These are phyloP conservation scores for Arabis hirsuta DNA, from an alignment of 345 rosid genomes.

Conservation along the genomic window DNA sequence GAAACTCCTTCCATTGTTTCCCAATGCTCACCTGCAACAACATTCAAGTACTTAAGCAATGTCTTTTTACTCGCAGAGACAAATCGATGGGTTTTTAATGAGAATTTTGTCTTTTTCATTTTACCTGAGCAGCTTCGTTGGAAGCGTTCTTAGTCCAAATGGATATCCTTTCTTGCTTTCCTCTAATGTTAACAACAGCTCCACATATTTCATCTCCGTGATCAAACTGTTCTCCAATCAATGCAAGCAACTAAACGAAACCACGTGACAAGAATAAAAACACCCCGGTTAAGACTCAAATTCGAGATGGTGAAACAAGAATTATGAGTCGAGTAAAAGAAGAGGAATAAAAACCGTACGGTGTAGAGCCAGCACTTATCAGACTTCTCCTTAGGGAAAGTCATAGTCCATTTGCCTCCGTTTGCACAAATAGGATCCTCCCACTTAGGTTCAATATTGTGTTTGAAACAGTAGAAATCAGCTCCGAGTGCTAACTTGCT, in stretches of 20 bases:
- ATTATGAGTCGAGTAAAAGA: not conserved
- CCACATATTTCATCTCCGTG: conserved; percentile 97
- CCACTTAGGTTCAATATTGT: conserved; percentile 92
- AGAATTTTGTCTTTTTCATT: not conserved
- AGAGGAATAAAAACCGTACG: conserved; percentile 44
- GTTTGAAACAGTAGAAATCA: conserved; percentile 87
- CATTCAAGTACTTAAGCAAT: no score
- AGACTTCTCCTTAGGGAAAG: conserved; percentile 55
- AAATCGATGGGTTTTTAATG: not conserved
- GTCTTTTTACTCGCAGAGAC: not conserved
- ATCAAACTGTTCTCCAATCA: conserved; percentile 96
- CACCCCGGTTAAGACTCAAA: not conserved
- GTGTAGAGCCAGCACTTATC: conserved; percentile 83
- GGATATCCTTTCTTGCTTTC: conserved; percentile 66
- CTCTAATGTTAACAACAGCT: conserved; percentile 78
- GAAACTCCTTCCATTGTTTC: conserved; percentile 86
- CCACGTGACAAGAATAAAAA: not conserved
- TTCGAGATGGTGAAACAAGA: not conserved
- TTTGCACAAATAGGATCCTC: conserved; percentile 95
- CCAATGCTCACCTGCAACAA: conserved; percentile 76
- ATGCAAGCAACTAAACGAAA: conserved; percentile 61
- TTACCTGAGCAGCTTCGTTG: conserved; percentile 89
- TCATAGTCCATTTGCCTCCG: conserved; percentile 94
- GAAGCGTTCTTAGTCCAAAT: conserved; percentile 94
- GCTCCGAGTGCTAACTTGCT: conserved; percentile 68